A percentile compares a stretch with the other conserved stretches of the same genome.
phyloP scores from a whole-genome alignment of 192 early-diverging fungal species.

The Coemansia sp. region DNA sequence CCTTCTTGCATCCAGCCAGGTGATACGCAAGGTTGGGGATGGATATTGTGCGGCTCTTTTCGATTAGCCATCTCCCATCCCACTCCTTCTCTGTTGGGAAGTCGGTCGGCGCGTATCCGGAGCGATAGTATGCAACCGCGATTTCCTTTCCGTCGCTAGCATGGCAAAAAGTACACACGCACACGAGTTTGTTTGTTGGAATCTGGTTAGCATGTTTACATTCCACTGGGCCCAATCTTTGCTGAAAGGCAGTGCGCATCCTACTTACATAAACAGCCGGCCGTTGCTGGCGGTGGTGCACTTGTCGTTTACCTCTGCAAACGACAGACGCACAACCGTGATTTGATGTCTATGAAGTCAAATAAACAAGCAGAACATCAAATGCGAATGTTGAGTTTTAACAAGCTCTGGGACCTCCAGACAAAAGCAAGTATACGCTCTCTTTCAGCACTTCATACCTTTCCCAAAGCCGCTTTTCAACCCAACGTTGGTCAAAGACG shows the following conservation, averaged over 20 bases:
- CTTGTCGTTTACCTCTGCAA: conserved; percentile 66
- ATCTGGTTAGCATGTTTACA: background rate
- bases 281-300: conserved; percentile 63
- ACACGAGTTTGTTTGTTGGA: background rate
- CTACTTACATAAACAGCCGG: conserved; percentile 66
- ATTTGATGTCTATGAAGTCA: conserved; percentile 32
- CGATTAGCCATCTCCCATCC: conserved; percentile 84
- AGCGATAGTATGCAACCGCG: conserved; percentile 87
- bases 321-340: conserved; percentile 33
- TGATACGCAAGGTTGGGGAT: conserved; percentile 92
- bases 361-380: background rate
- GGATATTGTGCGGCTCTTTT: conserved; percentile 81
- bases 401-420: background rate
- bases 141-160: conserved; percentile 72
- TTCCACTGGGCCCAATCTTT: background rate
- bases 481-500: conserved; percentile 83
- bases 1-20: conserved; percentile 92
- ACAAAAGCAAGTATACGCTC: no score
- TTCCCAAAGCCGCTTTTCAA: conserved; percentile 48
- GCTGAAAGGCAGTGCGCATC: background rate
- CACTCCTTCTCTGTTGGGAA: conserved; percentile 85
- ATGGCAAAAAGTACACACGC: background rate
- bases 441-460: conserved; percentile 18
- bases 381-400: background rate
- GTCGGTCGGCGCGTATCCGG: conserved; percentile 89